A percentile compares a stretch with the other conserved stretches of the same genome.
These are phyloP conservation scores for Senna tora DNA, from an alignment of 306 rosid species.

Conservation along the genomic window DNA sequence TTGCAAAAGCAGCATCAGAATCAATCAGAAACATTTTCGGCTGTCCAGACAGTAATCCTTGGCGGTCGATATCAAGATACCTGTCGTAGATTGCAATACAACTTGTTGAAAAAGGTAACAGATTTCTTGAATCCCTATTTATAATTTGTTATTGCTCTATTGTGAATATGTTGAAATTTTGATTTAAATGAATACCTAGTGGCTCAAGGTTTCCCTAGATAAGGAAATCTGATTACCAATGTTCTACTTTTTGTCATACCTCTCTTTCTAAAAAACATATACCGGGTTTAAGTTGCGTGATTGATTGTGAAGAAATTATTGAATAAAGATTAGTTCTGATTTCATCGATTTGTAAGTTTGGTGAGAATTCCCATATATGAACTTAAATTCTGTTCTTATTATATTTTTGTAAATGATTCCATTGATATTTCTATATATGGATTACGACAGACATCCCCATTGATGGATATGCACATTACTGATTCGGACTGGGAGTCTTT, in stretches of 20 bases:
- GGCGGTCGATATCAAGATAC: conserved; percentile 37
- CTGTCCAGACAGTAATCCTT: conserved; percentile 31
- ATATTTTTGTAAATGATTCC: conserved; percentile 31
- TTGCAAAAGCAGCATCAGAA: conserved; percentile 42
- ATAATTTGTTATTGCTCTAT: conserved; percentile 33
- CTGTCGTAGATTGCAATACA: conserved; percentile 34
- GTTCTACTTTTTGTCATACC: background rate
- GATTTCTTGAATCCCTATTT: conserved; percentile 30
- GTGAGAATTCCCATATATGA: conserved; percentile 32
- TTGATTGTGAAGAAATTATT: conserved; percentile 28
- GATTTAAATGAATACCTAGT: conserved; percentile 12
- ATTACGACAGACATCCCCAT: conserved; percentile 55
- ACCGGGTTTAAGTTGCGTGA: conserved; percentile 12
- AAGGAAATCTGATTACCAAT: conserved; percentile 19
- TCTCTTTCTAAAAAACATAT: background rate
- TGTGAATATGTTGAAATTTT: conserved; percentile 19
- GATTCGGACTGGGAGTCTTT: conserved; percentile 86
- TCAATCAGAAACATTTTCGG: conserved; percentile 42
- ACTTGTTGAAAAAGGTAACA: conserved; percentile 52
- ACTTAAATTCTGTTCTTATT: conserved; percentile 29
- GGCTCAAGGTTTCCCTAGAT: conserved; percentile 24
- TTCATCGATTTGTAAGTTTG: conserved; percentile 37
- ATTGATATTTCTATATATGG: conserved; percentile 19
- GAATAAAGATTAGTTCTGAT: conserved; percentile 34
- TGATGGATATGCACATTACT: conserved; percentile 62